Evolutionary conservation across 352 stramenopile species (phyloP).

Genomic region (Pythium chondricola): DNA sequence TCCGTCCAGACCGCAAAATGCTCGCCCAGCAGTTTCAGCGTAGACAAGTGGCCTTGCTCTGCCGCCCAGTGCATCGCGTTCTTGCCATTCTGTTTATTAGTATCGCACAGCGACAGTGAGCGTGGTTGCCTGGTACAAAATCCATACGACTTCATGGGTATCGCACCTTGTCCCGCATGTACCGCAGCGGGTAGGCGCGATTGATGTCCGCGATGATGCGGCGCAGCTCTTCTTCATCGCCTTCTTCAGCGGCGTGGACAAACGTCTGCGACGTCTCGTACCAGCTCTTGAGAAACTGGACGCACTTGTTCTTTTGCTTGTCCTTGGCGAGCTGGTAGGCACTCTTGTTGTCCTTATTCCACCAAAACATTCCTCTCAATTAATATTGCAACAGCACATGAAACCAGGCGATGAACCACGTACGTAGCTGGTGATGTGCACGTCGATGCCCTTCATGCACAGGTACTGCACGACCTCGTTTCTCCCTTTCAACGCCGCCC

Average conservation of each 20-base stretch:
- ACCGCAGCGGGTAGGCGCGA: constrained; percentile 64
- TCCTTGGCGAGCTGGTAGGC: constrained; percentile 86
- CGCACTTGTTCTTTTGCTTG: constrained; percentile 84
- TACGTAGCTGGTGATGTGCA: constrained; percentile 87
- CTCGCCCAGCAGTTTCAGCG: constrained; percentile 75
- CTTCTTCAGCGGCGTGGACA: constrained; percentile 75
- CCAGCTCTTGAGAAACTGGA: constrained; percentile 84
- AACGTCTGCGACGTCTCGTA: constrained; percentile 88
- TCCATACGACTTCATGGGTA: no score
- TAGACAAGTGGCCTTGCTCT: constrained; percentile 67
- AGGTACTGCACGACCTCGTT: constrained; percentile 88
- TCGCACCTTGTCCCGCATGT: constrained; percentile 79
- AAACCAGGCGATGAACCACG: no score
- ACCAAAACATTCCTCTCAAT: background rate
- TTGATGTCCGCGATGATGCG: constrained; percentile 82
- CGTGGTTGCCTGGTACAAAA: no score
- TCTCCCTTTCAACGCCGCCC: constrained; percentile 72
- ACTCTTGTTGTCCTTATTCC: constrained; percentile 78
- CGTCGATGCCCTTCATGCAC: constrained; percentile 85
- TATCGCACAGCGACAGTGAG: no score
- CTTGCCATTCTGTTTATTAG: constrained; percentile 61
- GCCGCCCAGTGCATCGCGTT: constrained; percentile 86
- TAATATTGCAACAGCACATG: background rate
- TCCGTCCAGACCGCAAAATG: constrained; percentile 76
- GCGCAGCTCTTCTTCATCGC: constrained; percentile 69